Conservation (phyloP, 352 stramenopile species). For the Pythium periplocum region DNA sequence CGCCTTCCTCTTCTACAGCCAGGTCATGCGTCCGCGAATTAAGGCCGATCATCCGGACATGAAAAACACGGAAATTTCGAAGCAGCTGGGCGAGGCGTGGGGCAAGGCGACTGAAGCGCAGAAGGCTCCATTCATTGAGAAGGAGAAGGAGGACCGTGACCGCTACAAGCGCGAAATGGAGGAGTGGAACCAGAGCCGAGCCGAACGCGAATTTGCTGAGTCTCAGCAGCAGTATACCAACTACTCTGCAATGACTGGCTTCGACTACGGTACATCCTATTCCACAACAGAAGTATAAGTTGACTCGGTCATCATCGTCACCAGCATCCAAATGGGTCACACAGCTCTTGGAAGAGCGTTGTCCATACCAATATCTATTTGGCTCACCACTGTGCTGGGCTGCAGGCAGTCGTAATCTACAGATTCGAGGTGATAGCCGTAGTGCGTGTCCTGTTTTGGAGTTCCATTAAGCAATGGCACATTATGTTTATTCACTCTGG, state of each 20-base stretch:
- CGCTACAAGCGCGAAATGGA: constrained; percentile 94
- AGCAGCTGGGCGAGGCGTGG: constrained; percentile 92
- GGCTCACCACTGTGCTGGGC: too few relatives aligned
- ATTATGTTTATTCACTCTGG: too few relatives aligned
- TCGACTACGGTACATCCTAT: constrained; percentile 76
- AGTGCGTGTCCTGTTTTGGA: too few relatives aligned
- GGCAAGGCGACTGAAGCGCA: constrained; percentile 87
- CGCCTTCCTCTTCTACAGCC: constrained; percentile 93
- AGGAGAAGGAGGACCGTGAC: constrained; percentile 87
- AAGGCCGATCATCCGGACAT: constrained; percentile 92
- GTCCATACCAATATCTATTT: too few relatives aligned
- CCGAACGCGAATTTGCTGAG: constrained; percentile 78
- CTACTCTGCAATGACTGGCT: constrained; percentile 75
- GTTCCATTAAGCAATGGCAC: too few relatives aligned
- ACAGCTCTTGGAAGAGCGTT: too few relatives aligned
- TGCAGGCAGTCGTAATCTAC: too few relatives aligned
- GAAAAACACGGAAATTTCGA: constrained; percentile 95
- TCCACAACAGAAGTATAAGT: constrained; percentile 58
- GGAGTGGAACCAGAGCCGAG: constrained; percentile 85
- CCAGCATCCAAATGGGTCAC: too few relatives aligned
- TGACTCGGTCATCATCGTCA: too few relatives aligned
- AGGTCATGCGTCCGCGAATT: constrained; percentile 85
- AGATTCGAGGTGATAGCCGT: too few relatives aligned
- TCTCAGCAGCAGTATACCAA: constrained; percentile 78
- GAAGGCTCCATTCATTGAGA: constrained; percentile 89